Evolutionary conservation across 805 yeast species (phyloP).

Genomic region (Komagataella populi): DNA sequence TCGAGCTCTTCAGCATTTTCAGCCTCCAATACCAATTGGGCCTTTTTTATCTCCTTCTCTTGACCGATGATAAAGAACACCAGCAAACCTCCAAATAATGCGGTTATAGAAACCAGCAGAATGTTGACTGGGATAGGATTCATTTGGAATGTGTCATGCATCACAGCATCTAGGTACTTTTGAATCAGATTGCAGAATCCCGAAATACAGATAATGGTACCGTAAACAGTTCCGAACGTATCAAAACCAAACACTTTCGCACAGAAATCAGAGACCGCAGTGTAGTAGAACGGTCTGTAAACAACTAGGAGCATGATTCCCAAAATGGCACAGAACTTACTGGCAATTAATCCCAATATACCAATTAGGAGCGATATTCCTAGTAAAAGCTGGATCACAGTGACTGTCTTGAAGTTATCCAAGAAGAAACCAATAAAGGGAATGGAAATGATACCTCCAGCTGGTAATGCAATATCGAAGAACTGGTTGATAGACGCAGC

Average conservation of each 20-base stretch:
- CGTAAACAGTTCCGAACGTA: slow-evolving; percentile 64
- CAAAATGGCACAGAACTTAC: slow-evolving; percentile 34
- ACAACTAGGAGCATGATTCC: slow-evolving; percentile 67
- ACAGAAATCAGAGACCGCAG: slow-evolving; percentile 42
- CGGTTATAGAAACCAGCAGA: slow-evolving; percentile 38
- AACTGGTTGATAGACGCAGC: slow-evolving; percentile 55
- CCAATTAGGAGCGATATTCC: slow-evolving; percentile 52
- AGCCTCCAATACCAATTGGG: slow-evolving; percentile 48
- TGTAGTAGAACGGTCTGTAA: slow-evolving; percentile 52
- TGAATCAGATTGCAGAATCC: slow-evolving; percentile 74
- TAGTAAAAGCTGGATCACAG: slow-evolving; percentile 39
- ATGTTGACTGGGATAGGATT: slow-evolving; percentile 74
- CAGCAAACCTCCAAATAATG: slow-evolving; percentile 32
- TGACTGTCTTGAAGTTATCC: slow-evolving; percentile 57
- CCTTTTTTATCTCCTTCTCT: slow-evolving; percentile 30
- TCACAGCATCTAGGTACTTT: slow-evolving; percentile 50
- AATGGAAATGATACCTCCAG: slow-evolving; percentile 78
- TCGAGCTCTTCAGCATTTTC: slow-evolving; percentile 36
- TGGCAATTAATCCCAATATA: slow-evolving; percentile 48
- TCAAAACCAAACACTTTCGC: slow-evolving; percentile 54
- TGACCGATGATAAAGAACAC: slow-evolving; percentile 28
- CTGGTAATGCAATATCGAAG: slow-evolving; percentile 77
- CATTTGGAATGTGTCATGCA: slow-evolving; percentile 54
- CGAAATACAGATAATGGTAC: slow-evolving; percentile 68
- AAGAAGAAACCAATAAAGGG: slow-evolving; percentile 76